Conservation (phyloP, 176 grass and related monocot species). For the Lolium perenne region DNA sequence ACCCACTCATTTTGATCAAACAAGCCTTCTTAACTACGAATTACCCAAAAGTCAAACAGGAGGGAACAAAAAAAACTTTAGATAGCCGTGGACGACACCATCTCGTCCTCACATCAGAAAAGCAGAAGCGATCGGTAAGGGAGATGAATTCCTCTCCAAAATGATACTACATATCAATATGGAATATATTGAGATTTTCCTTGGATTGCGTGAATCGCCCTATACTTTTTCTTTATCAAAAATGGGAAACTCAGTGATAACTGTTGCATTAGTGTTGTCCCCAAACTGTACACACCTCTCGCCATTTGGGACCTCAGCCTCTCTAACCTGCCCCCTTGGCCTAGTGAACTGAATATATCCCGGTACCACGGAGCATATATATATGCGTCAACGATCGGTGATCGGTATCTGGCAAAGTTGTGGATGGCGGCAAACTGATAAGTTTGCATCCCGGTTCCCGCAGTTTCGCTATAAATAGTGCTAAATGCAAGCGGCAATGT, state of each 20-base stretch:
- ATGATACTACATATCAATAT: constrained; percentile 30
- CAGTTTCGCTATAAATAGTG: constrained; percentile 43
- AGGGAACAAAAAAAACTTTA: constrained; percentile 57
- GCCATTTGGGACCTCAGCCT: background rate
- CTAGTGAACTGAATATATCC: constrained; percentile 46
- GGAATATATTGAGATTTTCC: constrained; percentile 58
- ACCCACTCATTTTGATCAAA: background rate
- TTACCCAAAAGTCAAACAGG: constrained; percentile 38
- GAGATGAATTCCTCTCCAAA: constrained; percentile 35
- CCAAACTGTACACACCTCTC: constrained; percentile 1
- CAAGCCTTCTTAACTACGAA: constrained; percentile 8
- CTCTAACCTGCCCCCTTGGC: background rate
- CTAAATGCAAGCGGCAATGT: background rate
- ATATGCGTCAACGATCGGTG: background rate
- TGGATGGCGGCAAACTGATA: constrained; percentile 14
- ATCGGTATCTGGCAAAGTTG: constrained; percentile 22
- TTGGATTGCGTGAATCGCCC: constrained; percentile 35
- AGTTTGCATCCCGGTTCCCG: background rate
- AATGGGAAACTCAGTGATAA: constrained; percentile 37
- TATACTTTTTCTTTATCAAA: constrained; percentile 9
- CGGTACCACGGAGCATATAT: background rate
- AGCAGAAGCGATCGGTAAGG: constrained; percentile 2
- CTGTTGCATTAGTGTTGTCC: background rate
- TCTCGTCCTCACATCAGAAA: constrained; percentile 37
- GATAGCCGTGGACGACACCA: constrained; percentile 40